Conservation (phyloP, 345 rosid species). For the Moricandia moricandioides region DNA sequence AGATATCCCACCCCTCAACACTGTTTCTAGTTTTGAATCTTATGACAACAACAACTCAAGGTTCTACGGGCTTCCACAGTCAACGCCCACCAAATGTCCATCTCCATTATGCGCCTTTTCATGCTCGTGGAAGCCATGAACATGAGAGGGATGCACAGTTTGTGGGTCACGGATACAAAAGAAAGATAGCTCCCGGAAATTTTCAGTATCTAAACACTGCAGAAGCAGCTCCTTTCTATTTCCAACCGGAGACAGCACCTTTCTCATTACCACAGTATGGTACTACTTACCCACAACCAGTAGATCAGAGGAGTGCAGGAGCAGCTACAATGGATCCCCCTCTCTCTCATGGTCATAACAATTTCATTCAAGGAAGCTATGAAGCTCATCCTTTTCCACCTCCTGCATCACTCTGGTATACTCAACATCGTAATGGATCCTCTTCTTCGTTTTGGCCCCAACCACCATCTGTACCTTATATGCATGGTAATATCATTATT, state of each 20-base stretch:
- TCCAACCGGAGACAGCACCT: constrained; percentile 46
- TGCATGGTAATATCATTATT: constrained; percentile 53
- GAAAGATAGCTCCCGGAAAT: constrained; percentile 59
- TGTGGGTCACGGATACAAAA: constrained; percentile 60
- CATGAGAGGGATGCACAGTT: constrained; percentile 49
- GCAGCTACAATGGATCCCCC: constrained; percentile 52
- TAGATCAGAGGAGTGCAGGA: constrained; percentile 52
- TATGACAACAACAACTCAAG: constrained; percentile 44
- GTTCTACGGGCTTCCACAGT: constrained; percentile 47
- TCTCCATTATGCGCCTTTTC: constrained; percentile 43
- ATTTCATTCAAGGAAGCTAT: constrained; percentile 54
- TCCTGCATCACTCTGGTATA: constrained; percentile 41
- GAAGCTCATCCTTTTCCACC: constrained; percentile 53
- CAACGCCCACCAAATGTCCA: constrained; percentile 50
- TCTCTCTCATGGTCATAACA: constrained; percentile 48
- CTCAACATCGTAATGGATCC: constrained; percentile 47
- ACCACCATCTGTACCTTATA: constrained; percentile 47
- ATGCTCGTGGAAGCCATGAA: too few relatives aligned
- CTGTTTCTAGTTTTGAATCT: constrained; percentile 42
- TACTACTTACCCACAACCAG: constrained; percentile 26
- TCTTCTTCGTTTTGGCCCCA: constrained; percentile 60
- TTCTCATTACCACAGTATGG: constrained; percentile 45
- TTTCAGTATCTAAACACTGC: constrained; percentile 47
- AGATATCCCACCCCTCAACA: constrained; percentile 27
- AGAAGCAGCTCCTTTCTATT: constrained; percentile 43